phyloP scores from a whole-genome alignment of 2,329 filamentous ascomycete species.

The Apiospora saccharicola region DNA sequence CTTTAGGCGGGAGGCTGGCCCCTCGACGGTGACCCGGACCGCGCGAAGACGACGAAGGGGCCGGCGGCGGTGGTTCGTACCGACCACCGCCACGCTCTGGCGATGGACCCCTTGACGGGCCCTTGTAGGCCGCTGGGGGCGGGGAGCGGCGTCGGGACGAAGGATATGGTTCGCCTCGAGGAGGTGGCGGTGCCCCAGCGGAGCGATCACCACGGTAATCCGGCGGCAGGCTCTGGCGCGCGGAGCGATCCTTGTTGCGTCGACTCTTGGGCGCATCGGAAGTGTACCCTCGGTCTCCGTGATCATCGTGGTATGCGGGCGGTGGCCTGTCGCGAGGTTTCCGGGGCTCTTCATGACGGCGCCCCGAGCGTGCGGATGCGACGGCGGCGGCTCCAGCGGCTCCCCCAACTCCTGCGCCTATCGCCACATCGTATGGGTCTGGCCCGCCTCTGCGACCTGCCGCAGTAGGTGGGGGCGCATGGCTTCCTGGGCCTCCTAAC shows the following conservation, averaged over 20 bases:
- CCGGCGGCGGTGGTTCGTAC: not conserved
- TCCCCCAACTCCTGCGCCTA: not conserved
- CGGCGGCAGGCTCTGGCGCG: slow-evolving; percentile 10
- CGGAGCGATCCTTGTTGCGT: slow-evolving; percentile 4
- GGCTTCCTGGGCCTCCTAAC: not conserved
- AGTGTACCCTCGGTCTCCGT: slow-evolving; percentile 11
- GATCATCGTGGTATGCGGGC: not conserved
- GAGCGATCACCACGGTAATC: slow-evolving; percentile 8
- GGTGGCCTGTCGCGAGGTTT: not conserved
- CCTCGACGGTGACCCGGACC: not conserved
- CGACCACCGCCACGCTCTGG: not conserved
- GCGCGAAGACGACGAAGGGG: not conserved
- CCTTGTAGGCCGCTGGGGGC: not conserved
- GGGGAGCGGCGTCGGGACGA: not conserved
- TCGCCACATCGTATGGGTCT: not conserved
- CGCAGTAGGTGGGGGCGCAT: not conserved
- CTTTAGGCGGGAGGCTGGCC: not conserved
- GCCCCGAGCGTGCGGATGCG: not conserved
- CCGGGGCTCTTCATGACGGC: not conserved
- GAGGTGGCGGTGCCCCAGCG: not conserved
- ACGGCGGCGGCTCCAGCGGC: slow-evolving; percentile 3
- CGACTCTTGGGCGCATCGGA: slow-evolving; percentile 22
- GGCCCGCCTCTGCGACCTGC: not conserved
- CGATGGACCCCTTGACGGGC: not conserved
- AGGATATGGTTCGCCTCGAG: not conserved